Percentiles rank a stretch among this genome's conserved stretches.
Conservation (phyloP, 1,284 basidiomycete species). For the Clitocybe nebularis region DNA sequence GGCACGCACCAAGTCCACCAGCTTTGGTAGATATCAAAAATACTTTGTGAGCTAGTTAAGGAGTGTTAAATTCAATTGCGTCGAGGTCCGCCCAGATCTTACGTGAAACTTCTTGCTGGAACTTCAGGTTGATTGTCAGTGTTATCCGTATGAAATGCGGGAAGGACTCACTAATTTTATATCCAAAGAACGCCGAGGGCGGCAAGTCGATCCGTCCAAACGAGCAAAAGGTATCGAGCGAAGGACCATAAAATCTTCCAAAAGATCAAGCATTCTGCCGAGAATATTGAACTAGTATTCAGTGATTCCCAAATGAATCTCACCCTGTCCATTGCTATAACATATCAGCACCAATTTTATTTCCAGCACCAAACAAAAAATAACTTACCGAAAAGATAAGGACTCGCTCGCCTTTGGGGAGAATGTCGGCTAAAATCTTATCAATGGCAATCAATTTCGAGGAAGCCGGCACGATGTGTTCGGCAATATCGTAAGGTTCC, state of each 20-base stretch:
- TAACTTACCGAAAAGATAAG: constrained; percentile 77
- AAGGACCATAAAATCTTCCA: constrained; percentile 80
- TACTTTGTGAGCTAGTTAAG: constrained; percentile 62
- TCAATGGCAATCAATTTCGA: constrained; percentile 79
- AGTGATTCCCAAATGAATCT: no score
- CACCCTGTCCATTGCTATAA: constrained; percentile 54
- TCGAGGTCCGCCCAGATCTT: constrained; percentile 14
- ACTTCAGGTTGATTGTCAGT: constrained; percentile 26
- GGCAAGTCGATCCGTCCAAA: constrained; percentile 62
- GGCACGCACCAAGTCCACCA: constrained; percentile 71
- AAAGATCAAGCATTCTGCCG: constrained; percentile 79
- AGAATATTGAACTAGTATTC: no score
- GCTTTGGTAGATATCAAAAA: constrained; percentile 84
- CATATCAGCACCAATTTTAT: constrained; percentile 2
- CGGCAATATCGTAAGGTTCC: constrained; percentile 45
- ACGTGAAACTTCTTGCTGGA: constrained; percentile 57
- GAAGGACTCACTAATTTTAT: constrained; percentile 45
- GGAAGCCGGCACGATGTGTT: constrained; percentile 54
- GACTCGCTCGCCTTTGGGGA: constrained; percentile 78
- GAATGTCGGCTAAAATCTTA: constrained; percentile 70
- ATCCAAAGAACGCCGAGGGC: constrained; percentile 51
- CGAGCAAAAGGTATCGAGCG: constrained; percentile 74
- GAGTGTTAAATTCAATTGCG: background rate
- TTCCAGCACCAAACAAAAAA: background rate
- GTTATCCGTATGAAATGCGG: background rate